Evolutionary conservation across 202 grass and related monocot genomes (phyloP), one percentile per base, ranked within the genome.

Genomic region (Sporobolus alterniflorus): DNA sequence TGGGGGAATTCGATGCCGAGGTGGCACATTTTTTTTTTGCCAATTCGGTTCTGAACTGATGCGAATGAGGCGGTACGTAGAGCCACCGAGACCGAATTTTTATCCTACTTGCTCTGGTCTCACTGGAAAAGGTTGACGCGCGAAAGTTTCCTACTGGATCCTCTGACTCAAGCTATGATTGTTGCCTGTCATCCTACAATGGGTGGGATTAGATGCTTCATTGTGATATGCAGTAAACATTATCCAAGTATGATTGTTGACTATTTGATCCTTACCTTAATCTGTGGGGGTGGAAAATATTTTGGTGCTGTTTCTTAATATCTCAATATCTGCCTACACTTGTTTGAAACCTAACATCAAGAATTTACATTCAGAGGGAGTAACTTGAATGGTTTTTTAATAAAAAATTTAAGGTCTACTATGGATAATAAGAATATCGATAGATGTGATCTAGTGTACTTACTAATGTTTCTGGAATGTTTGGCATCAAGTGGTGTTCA

Each of bases 1-100:
- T 43, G 31, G 67, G 33, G n/a, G n/a, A n/a, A n/a, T n/a, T n/a
- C n/a, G n/a, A n/a, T n/a, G n/a, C n/a, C n/a, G 43, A 28, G 26
- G 12, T 57, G 40, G 26, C 30, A 4, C 42, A n/a, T 54, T 9
- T 54, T 20, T 9, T 56, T 80, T 34, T 10, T 34, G 30, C 25
- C 4, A 9, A 64, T 74, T 84, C 34, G 7, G 34, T 69, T 79
- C 17, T 63, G 64, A 55, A 71, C 78, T 44, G 32, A 39, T 32
- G 76, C 3, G 41, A 48, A 10, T 20, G 54, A 67, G 75, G 21
- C 42, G 69, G 73, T 13, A 16, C n/a, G 3, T 33, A 61, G 66
- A 62, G 5, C n/a, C 34, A n/a, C 5, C 52, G 56, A 9, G 77
- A 66, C 56, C 73, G n/a, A 70, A 43, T 60, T 86, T 67, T 77